Evolutionary conservation across 2,329 filamentous ascomycete genomes (phyloP).

Genomic region (Fusarium succisae): DNA sequence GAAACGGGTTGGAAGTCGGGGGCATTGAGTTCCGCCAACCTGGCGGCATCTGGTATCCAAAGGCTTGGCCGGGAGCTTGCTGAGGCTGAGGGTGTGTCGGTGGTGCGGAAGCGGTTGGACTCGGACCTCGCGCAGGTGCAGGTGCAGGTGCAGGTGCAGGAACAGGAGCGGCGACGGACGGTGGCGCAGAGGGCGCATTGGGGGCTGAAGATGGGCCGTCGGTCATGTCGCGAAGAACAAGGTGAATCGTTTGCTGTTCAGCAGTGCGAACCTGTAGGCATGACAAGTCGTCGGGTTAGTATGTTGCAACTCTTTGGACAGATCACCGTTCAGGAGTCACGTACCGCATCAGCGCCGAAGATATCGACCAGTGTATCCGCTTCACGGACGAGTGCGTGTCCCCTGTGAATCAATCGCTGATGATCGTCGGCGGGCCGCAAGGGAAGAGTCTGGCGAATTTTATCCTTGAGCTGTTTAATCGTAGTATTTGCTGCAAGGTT

Average conservation of each 20-base stretch:
- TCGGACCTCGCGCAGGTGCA: constrained; percentile 40
- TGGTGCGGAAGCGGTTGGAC: constrained; percentile 38
- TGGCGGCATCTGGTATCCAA: constrained; percentile 44
- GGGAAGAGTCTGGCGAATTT: constrained; percentile 62
- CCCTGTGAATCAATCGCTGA: constrained; percentile 69
- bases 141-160: constrained; percentile 19
- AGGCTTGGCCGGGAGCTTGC: constrained; percentile 28
- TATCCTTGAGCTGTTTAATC: constrained; percentile 66
- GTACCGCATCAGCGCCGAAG: constrained; percentile 64
- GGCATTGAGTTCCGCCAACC: constrained; percentile 45
- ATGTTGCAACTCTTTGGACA: constrained; percentile 7
- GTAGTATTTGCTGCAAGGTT: constrained; percentile 61
- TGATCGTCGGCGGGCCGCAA: constrained; percentile 62
- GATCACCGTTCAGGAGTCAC: background rate
- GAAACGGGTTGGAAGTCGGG: constrained; percentile 40
- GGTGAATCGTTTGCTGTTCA: constrained; percentile 62
- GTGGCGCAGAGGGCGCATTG: constrained; percentile 24
- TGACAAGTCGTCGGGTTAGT: constrained; percentile 30
- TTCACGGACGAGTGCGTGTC: constrained; percentile 64
- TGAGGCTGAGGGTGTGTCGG: constrained; percentile 35
- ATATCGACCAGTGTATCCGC: constrained; percentile 65
- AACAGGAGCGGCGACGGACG: constrained; percentile 2
- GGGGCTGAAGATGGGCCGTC: constrained; percentile 45
- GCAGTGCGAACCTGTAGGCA: constrained; percentile 52
- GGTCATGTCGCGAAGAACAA: constrained; percentile 57